Evolutionary conservation across 129 eudicot species (phyloP).

Genomic region (Flaveria sonorensis): DNA sequence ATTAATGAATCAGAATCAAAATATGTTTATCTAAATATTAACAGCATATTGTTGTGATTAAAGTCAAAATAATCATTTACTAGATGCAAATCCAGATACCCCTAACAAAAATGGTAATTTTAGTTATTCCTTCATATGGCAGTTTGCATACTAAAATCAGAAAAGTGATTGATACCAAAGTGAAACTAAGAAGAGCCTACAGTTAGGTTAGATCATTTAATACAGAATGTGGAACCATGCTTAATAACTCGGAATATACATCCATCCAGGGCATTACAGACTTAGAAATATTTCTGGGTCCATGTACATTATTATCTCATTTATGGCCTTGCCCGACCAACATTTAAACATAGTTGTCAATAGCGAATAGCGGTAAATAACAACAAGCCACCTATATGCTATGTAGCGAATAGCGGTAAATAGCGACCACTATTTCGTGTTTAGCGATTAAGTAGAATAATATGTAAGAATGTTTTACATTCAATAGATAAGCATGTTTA

Average conservation of each 20-base stretch:
- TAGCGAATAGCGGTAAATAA: too few species aligned
- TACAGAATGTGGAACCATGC: constrained; percentile 23
- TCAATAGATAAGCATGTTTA: too few species aligned
- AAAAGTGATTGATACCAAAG: constrained; percentile 6
- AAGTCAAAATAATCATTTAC: neutral
- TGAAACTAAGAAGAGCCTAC: constrained; percentile 9
- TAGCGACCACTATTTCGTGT: too few species aligned
- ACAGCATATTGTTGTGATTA: neutral
- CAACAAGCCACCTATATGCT: too few species aligned
- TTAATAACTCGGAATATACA: constrained; percentile 23
- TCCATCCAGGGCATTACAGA: constrained; percentile 4
- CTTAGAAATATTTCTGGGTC: constrained; percentile 21
- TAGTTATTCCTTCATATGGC: neutral
- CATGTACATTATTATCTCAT: constrained; percentile 4
- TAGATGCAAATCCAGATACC: neutral
- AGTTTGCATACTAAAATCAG: neutral
- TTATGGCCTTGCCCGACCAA: constrained; percentile 4
- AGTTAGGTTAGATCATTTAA: constrained; percentile 12
- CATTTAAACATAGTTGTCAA: constrained; percentile 22
- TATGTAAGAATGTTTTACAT: too few species aligned
- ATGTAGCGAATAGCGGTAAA: too few species aligned
- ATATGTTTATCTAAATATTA: neutral
- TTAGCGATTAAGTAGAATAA: too few species aligned
- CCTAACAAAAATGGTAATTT: neutral
- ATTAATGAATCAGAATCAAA: neutral